phyloP scores from a whole-genome alignment of 164 flowering plant genomes.

The Magnolia sinica region DNA sequence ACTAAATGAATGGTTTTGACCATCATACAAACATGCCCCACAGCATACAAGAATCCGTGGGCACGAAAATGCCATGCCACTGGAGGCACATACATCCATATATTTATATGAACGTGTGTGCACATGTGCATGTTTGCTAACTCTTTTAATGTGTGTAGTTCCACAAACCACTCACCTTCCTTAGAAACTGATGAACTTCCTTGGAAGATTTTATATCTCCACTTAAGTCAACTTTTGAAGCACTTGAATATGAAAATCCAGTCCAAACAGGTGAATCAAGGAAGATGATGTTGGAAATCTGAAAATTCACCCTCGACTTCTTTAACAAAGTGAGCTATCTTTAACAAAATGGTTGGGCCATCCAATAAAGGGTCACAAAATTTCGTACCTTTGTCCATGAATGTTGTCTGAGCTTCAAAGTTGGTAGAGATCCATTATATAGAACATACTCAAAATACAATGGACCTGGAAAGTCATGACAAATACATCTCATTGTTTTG shows the following conservation, averaged over 20 bases:
- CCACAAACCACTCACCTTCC: constrained; percentile 16
- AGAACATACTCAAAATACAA: neutral
- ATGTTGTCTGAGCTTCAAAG: neutral
- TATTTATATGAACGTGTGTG: too few species aligned
- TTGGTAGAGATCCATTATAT: neutral
- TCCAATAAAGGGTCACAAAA: neutral
- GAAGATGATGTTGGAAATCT: constrained; percentile 20
- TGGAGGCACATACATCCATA: too few species aligned
- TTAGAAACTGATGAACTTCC: constrained; percentile 13
- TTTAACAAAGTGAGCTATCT: neutral
- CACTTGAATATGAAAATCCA: constrained; percentile 24
- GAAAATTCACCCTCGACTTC: neutral
- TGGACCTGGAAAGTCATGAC: neutral
- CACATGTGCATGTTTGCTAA: too few species aligned
- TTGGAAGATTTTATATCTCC: constrained; percentile 11
- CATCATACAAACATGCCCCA: too few species aligned
- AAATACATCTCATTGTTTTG: neutral
- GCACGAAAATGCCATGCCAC: too few species aligned
- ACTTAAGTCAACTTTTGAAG: neutral
- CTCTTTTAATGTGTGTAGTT: too few species aligned
- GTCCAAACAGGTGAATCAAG: constrained; percentile 23
- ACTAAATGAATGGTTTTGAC: too few species aligned
- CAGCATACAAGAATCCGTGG: too few species aligned
- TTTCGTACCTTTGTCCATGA: constrained; percentile 1
- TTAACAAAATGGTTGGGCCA: neutral